These are phyloP conservation scores for Coniferiporia sulphurascens DNA, from an alignment of 1,284 basidiomycete genomes.

Conservation along the genomic window DNA sequence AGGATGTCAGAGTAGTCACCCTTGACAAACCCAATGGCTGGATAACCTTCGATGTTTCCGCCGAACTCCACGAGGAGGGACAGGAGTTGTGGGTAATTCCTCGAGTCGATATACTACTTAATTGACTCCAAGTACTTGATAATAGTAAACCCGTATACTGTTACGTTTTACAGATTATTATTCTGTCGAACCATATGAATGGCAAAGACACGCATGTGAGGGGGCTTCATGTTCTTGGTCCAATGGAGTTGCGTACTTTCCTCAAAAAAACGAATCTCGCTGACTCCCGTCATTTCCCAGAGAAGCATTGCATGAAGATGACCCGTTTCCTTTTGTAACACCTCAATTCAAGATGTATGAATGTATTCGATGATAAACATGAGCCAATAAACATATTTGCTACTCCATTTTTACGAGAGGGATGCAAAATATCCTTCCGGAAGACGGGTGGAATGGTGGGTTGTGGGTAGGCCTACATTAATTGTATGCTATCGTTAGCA, in stretches of 20 bases:
- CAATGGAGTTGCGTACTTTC: conserved; percentile 58
- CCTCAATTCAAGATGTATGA: conserved; percentile 73
- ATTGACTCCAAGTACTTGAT: neutral
- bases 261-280: neutral
- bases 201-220: conserved; percentile 99
- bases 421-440: neutral
- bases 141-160: conserved; percentile 80
- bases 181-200: conserved; percentile 94
- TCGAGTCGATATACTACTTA: conserved; percentile 2
- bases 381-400: neutral
- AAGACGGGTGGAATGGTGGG: neutral
- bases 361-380: conserved; percentile 52
- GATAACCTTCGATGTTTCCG: conserved; percentile 86
- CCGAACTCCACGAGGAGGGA: conserved; percentile 74
- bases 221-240: conserved; percentile 82
- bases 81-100: conserved; percentile 53
- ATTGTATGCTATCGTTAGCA: neutral
- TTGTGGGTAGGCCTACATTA: neutral
- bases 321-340: conserved; percentile 64
- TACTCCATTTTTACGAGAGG: neutral
- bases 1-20: conserved; percentile 83
- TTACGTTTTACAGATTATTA: conserved; percentile 87
- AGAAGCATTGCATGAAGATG: conserved; percentile 47
- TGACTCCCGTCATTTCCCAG: conserved; percentile 25
- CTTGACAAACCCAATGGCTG: conserved; percentile 92